phyloP scores from a whole-genome alignment of 345 rosid genomes.

The Boechera divaricarpa region DNA sequence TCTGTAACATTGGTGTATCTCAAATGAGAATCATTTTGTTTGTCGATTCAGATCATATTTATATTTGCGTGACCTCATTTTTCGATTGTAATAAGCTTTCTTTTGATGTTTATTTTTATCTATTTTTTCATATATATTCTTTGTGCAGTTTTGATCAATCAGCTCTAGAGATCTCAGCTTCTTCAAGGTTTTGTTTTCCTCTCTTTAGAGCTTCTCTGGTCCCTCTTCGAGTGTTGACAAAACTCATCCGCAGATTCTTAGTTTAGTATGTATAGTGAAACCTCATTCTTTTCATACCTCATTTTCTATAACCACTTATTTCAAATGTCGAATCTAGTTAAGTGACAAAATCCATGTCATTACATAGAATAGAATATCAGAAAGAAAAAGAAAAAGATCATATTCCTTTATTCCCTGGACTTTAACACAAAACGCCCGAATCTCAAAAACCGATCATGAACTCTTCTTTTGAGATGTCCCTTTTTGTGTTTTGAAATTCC shows the following conservation, averaged over 20 bases:
- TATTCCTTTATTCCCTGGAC: constrained; percentile 42
- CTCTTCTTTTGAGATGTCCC: constrained; percentile 36
- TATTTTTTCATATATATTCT: constrained; percentile 13
- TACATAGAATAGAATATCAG: constrained; percentile 24
- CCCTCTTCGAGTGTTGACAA: constrained; percentile 40
- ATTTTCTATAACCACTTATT: constrained; percentile 15
- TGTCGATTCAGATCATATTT: constrained; percentile 13
- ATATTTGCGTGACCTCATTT: not conserved
- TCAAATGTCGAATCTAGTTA: constrained; percentile 32
- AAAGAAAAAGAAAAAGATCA: constrained; percentile 28
- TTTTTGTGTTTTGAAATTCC: constrained; percentile 27
- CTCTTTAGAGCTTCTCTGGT: constrained; percentile 44
- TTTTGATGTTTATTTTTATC: constrained; percentile 27
- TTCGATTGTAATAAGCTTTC: constrained; percentile 2
- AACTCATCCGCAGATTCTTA: constrained; percentile 28
- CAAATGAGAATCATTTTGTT: not conserved
- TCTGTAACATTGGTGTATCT: constrained; percentile 28
- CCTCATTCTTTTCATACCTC: constrained; percentile 25
- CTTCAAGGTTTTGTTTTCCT: constrained; percentile 39
- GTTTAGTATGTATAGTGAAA: constrained; percentile 26
- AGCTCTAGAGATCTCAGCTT: constrained; percentile 45
- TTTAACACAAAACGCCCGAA: constrained; percentile 41
- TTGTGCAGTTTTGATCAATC: constrained; percentile 39
- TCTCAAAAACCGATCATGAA: constrained; percentile 36
- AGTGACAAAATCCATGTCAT: constrained; percentile 34